Evolutionary conservation across 495 filamentous ascomycete species (phyloP).

Genomic region (Aspergillus sclerotiicarbonarius): DNA sequence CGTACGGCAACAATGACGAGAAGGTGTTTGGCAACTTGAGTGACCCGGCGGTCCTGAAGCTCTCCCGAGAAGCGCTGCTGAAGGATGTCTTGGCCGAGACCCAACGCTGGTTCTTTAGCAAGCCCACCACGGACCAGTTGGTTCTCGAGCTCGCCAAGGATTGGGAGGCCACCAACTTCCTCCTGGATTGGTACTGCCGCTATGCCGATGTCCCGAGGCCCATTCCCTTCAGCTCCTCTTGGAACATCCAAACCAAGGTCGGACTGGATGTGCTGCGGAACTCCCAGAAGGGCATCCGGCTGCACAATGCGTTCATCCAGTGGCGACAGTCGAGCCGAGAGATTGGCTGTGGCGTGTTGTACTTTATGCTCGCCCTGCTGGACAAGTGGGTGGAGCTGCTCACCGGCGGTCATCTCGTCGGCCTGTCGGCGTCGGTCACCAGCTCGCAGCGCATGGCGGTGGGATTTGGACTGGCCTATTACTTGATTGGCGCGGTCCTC

Average conservation of each 20-base stretch:
- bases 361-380: slow-evolving; percentile 58
- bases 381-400: slow-evolving; percentile 60
- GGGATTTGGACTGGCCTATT: slow-evolving; percentile 58
- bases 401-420: slow-evolving; percentile 44
- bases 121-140: slow-evolving; percentile 40
- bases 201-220: slow-evolving; percentile 50
- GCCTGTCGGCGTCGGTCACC: slow-evolving; percentile 37
- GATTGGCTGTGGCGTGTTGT: slow-evolving; percentile 56
- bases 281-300: slow-evolving; percentile 55
- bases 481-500: slow-evolving; percentile 57
- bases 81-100: slow-evolving; percentile 46
- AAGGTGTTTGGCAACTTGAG: slow-evolving; percentile 38
- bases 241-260: slow-evolving; percentile 59
- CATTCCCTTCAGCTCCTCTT: slow-evolving; percentile 58
- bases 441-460: slow-evolving; percentile 49
- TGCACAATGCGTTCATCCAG: slow-evolving; percentile 63
- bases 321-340: slow-evolving; percentile 59
- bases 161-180: slow-evolving; percentile 57
- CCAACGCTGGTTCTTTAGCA: slow-evolving; percentile 39
- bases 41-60: slow-evolving; percentile 43
- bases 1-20: slow-evolving; percentile 32
- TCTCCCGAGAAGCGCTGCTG: slow-evolving; percentile 47
- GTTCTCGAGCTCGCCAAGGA: slow-evolving; percentile 49
- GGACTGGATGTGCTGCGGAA: slow-evolving; percentile 52
- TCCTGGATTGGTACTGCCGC: slow-evolving; percentile 59